Evolutionary conservation across 164 flowering plant genomes (phyloP), one percentile per base, ranked within the genome.

Genomic region (Chloranthus sessilifolius): DNA sequence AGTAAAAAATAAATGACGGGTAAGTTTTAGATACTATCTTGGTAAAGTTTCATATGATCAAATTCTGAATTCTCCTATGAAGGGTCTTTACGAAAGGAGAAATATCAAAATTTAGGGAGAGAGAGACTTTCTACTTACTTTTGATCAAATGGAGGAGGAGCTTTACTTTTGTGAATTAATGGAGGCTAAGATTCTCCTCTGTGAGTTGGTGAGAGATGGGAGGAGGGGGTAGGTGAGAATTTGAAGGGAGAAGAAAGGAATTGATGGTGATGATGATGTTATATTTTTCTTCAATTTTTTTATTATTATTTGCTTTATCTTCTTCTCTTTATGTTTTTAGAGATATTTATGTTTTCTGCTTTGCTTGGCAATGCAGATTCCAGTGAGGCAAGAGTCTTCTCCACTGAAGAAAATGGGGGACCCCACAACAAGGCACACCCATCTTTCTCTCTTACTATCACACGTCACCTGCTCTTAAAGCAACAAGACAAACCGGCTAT

Each of bases 331-430:
- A 30, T 15, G 27, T 53, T 48, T 38, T 11, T 41, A 40, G 50
- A 22, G 62, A 57, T 35, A 21, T 65, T 44, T 64, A 43, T 64
- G 28, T 30, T 45, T 35, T 76, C n/a, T 50, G 64, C 73, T 77
- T 79, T 80, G 90, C 90, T 82, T 82, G 64, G 53, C 68, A 69
- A 48, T 72, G 74, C 83, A 77, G 77, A 70, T 67, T 82, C 74
- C 77, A 64, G 25, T 33, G 47, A 46, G 31, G 38, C 43, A 19
- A 52, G 51, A 58, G 38, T 52, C 50, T 50, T 22, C 74, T 81
- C 78, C 76, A 71, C 78, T 74, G 34, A 67, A 25, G 50, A 22
- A 40, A 61, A 47, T 22, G 57, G 59, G 59, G 62, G 77, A 69
- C 34, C 81, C 76, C 71, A 70, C 63, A n/a, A n/a, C 34, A 26